A percentile compares a stretch with the other conserved stretches of the same genome.
Evolutionary conservation across 139 green algal genomes (phyloP).

Genomic region (Raphidocelis subcapitata): DNA sequence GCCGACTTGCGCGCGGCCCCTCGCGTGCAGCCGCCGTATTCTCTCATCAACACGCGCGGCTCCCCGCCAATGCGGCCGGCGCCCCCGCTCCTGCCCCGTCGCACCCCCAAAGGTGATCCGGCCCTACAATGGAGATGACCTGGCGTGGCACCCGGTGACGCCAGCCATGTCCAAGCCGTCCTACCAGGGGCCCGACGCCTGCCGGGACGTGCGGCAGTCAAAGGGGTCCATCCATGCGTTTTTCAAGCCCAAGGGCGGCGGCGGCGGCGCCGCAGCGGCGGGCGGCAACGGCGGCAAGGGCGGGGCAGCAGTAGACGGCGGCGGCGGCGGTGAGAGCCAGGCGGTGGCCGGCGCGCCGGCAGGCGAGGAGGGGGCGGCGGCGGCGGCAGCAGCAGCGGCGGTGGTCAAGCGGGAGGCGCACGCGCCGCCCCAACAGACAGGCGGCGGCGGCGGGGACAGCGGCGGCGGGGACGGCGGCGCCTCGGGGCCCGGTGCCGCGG

Average conservation of each 20-base stretch:
- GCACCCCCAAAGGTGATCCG: constrained; percentile 24
- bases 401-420: background rate
- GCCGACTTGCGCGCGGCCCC: no score
- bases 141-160: constrained; percentile 75
- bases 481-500: background rate
- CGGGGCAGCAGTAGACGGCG: no score
- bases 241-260: constrained; percentile 4
- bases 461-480: background rate
- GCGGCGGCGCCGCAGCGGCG: no score
- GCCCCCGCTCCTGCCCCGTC: no score
- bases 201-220: constrained; percentile 45
- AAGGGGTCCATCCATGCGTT: constrained; percentile 38
- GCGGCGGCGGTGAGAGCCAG: no score
- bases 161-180: constrained; percentile 54
- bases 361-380: no score
- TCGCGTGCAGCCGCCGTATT: no score
- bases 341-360: no score
- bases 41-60: no score
- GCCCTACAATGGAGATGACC: constrained; percentile 61
- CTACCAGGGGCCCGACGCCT: constrained; percentile 57
- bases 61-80: no score
- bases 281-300: no score
- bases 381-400: constrained; percentile 5
- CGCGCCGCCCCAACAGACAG: background rate
- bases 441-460: background rate